Conservation (phyloP, 1,284 basidiomycete genomes). For the Puccinia horiana region DNA sequence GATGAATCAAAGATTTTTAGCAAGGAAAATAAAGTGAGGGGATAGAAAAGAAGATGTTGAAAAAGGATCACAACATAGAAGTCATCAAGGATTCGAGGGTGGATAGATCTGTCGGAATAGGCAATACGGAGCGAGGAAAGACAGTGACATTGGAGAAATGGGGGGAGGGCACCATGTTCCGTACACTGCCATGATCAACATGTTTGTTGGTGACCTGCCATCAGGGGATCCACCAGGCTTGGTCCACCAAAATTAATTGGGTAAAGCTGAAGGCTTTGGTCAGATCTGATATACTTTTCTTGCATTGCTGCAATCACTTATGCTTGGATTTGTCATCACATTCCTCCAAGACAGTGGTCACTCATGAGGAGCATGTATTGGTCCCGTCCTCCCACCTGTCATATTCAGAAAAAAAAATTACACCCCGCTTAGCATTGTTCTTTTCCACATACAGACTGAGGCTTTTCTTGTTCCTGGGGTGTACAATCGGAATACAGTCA, state of each 20-base stretch:
- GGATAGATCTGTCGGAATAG: not conserved
- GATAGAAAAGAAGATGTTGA: too few species aligned
- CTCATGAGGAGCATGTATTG: constrained; percentile 72
- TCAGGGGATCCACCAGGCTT: constrained; percentile 33
- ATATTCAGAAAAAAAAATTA: not conserved
- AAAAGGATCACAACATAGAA: too few species aligned
- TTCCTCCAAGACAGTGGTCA: constrained; percentile 68
- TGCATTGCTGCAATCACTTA: constrained; percentile 51
- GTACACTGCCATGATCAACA: not conserved
- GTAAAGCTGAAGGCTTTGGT: constrained; percentile 39
- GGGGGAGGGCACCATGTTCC: constrained; percentile 44
- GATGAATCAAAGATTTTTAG: too few species aligned
- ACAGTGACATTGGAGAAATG: constrained; percentile 2
- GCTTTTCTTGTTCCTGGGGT: too few species aligned
- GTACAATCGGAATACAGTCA: too few species aligned
- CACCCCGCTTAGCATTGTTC: not conserved
- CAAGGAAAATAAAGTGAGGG: too few species aligned
- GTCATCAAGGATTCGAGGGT: not conserved
- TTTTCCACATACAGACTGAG: too few species aligned
- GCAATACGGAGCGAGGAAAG: not conserved
- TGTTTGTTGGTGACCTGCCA: constrained; percentile 42
- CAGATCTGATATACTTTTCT: not conserved
- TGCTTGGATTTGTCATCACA: constrained; percentile 72
- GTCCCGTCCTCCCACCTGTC: constrained; percentile 70
- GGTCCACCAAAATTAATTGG: not conserved